Percentiles rank a stretch among this genome's conserved stretches.
Evolutionary conservation across 2,329 filamentous ascomycete species (phyloP).

Genomic region (Blumeriella jaapii): DNA sequence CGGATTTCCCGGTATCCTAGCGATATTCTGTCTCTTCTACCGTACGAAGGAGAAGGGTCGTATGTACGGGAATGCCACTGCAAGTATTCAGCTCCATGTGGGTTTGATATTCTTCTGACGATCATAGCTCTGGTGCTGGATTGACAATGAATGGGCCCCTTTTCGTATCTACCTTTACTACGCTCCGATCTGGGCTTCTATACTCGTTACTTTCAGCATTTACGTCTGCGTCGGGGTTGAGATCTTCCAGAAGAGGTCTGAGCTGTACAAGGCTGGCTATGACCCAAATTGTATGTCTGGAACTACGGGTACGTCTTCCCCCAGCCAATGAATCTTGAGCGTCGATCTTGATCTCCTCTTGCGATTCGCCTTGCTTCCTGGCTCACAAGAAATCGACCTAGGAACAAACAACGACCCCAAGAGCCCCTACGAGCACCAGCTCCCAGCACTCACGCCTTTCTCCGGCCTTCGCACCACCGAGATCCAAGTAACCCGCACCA

Average conservation of each 20-base stretch:
- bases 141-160: slow-evolving; percentile 53
- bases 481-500: slow-evolving; percentile 13
- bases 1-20: slow-evolving; percentile 41
- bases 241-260: slow-evolving; percentile 55
- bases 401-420: not conserved
- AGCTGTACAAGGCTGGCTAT: slow-evolving; percentile 36
- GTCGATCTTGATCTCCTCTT: not conserved
- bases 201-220: slow-evolving; percentile 49
- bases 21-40: slow-evolving; percentile 43
- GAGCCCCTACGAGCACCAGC: not conserved
- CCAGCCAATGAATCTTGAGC: not conserved
- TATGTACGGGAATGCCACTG: slow-evolving; percentile 30
- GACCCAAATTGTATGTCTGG: not conserved
- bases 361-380: no score
- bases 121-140: slow-evolving; percentile 68
- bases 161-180: slow-evolving; percentile 69
- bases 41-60: slow-evolving; percentile 25
- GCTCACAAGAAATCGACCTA: not conserved
- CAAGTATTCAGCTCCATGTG: slow-evolving; percentile 7
- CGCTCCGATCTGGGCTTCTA: slow-evolving; percentile 54
- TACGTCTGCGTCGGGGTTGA: slow-evolving; percentile 53
- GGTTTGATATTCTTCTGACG: slow-evolving; percentile 19
- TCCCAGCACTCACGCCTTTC: slow-evolving; percentile 4
- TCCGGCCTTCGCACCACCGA: slow-evolving; percentile 17
- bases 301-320: slow-evolving; percentile 1